Base-by-base conservation (phyloP, 208 protist genomes). In the Zelonia costaricensis region DNA sequence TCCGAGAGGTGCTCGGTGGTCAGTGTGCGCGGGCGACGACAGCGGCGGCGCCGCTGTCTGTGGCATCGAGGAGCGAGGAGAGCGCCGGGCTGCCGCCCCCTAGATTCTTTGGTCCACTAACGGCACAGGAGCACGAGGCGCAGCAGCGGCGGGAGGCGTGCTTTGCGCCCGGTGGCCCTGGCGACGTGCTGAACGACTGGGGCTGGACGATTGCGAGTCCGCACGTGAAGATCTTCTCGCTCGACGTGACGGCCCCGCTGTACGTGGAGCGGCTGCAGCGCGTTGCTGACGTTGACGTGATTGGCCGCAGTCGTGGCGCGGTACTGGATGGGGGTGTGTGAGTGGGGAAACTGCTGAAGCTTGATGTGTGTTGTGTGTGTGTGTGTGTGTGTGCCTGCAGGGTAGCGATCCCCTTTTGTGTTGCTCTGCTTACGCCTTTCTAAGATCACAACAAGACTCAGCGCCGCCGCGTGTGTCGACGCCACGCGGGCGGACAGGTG, bases 181-280 rank as follows among this genome's bases (percentile, higher is more conserved):
- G 48, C 15, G 73, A 84, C 45, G 69, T 78, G 13, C 45, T 59
- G 12, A 68, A 88, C 46, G 88, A 94, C 71, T 94, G 88, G 85
- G 88, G 88, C 35, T 94, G 88, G 85, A 86, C 80, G 0, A 78
- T 91, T 10, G 28, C 64, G 4, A 88, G 84, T 44, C 54, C 49
- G 30, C 71, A 79, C 44, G 82, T 94, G 28, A 85, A 83, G 46
- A 82, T 94, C 56, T 91, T 94, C 52, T 88, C 84, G 12, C 59
- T 79, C 28, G 80, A 90, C 18, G 74, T 76, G 16, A 71, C 59
- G 7, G 42, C 81, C 30, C 88, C 88, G 12, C 65, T 85, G 28
- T 94, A 92, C 46, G 69, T 94, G 39, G 51, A 82, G 25, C 73
- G 69, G 40, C 80, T 94, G 45, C 79, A 75, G 60, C 69, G 74